Conservation (phyloP, 2,329 filamentous ascomycete genomes). For the Botryosphaeria agaves region DNA sequence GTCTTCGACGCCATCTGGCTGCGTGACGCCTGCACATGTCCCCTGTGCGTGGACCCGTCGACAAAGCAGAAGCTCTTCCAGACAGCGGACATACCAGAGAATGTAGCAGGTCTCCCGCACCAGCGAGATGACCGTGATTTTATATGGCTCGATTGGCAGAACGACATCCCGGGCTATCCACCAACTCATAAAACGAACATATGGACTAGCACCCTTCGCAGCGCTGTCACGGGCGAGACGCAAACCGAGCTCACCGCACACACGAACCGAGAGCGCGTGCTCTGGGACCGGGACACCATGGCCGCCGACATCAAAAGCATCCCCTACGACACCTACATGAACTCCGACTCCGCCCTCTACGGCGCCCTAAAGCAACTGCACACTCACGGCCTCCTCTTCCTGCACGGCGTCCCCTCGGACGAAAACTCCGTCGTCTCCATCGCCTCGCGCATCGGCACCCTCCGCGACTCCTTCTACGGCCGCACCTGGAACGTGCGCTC, state of each 20-base stretch:
- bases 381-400: conserved; percentile 55
- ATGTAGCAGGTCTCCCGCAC: conserved; percentile 7
- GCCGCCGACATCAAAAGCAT: conserved; percentile 37
- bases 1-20: conserved; percentile 18
- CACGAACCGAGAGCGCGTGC: conserved; percentile 9
- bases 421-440: conserved; percentile 50
- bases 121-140: too few species aligned
- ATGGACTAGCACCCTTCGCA: conserved; percentile 6
- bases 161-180: conserved; percentile 31
- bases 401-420: conserved; percentile 54
- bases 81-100: conserved; percentile 42
- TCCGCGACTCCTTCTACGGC: conserved; percentile 85
- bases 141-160: conserved; percentile 48
- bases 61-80: conserved; percentile 48
- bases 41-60: conserved; percentile 38
- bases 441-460: conserved; percentile 52
- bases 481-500: conserved; percentile 77
- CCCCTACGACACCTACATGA: conserved; percentile 56
- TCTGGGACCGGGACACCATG: conserved; percentile 30
- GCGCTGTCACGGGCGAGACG: conserved; percentile 7
- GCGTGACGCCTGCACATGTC: conserved; percentile 41
- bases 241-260: conserved; percentile 1
- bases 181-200: conserved; percentile 23
- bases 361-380: conserved; percentile 44
- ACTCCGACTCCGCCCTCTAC: conserved; percentile 37